Evolutionary conservation across 2,329 filamentous ascomycete species (phyloP), one percentile per base, ranked within the genome.

Genomic region (Arthrinium phaeospermum): DNA sequence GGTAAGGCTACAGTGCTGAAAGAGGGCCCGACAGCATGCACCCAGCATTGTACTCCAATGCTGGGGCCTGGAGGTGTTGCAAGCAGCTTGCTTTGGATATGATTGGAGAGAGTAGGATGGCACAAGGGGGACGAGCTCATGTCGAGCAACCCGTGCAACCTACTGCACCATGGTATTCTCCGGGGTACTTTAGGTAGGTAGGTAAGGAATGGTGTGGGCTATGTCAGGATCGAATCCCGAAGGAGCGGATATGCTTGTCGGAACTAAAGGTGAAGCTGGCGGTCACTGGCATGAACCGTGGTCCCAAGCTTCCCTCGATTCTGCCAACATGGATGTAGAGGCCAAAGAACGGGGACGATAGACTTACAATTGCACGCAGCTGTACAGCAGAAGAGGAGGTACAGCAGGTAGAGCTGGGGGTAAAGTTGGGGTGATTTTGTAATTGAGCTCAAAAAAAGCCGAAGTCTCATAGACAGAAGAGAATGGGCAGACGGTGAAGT

Each of bases 341-440:
- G 14, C 24, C 67, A 69, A n/a, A 22, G 19, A 46, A 16, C 45
- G 53, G 14, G 22, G 57, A 41, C 13, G 14, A 3, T 41, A n/a
- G 14, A 64, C 57, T 64, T 41, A 64, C 57, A 64, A 64, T 64
- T 64, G 57, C 57, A 64, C 57, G 12, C 57, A 64, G 57, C 57
- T 41, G 49, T 51, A 16, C 12, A 10, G 30, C 4, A 41, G 57
- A 41, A n/a, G 57, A 41, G 34, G 57, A 41, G 8, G 57, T 64
- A 41, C 57, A 64, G 57, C 57, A 64, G 57, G 57, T 64, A 64
- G 14, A 41, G 57, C 34, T n/a, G 57, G 30, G 22, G 22, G 57
- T 64, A n/a, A 22, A 10, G 34, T 41, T 24, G 19, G 34, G 57
- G 10, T 41, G 57, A n/a, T 37, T 64, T 24, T 13, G 57, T 10